Base-by-base conservation (phyloP, 2,329 filamentous ascomycete species). In the Diplodia scrobiculata region DNA sequence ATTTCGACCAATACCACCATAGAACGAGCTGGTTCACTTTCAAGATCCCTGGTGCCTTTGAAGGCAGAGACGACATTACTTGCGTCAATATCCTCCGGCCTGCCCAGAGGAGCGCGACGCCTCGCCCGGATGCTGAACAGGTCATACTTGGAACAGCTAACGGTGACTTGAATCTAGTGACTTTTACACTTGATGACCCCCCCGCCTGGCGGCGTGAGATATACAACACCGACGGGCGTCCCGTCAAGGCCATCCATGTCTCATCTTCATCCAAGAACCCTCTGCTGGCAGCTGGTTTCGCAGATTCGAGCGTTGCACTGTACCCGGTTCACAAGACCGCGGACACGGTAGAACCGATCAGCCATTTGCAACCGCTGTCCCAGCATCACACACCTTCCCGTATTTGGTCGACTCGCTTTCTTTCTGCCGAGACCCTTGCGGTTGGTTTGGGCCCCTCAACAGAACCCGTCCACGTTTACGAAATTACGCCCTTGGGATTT, bases 41-140 rank as follows among this genome's bases (percentile, higher is more conserved):
- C 70, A 81, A 81, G 65, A 82, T 84, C 14, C 74, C 82, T 5
- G 77, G 82, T 7, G 78, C 81, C 52, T 73, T 76, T 27, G 84
- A 85, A 67, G 86, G 79, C 62, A 73, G 81, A 65, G 85, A 88
- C 71, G 87, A 89, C 72, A 84, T 89, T 38, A 84, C 84, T 19
- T 79, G 82, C 34, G 68, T 89, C 58, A 83, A 84, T 69, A 71
- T 88, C 1, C 71, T 89, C 34, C 76, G 76, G 32, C 76, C 80
- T 5, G 73, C 77, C 27, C 79, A 82, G 64, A 72, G 71, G 64
- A 68, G 71, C 55, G 73, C 73, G 48, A 70, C 72, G 2, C 67
- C 70, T 21, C 67, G 71, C 5, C 75, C 51, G 14, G 62, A 64
- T 36, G 62, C 51, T 10, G 63, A 65, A 41, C 52, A 55, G 14